Conservation (phyloP, 768 basidiomycete species). For the Zangia roseola region DNA sequence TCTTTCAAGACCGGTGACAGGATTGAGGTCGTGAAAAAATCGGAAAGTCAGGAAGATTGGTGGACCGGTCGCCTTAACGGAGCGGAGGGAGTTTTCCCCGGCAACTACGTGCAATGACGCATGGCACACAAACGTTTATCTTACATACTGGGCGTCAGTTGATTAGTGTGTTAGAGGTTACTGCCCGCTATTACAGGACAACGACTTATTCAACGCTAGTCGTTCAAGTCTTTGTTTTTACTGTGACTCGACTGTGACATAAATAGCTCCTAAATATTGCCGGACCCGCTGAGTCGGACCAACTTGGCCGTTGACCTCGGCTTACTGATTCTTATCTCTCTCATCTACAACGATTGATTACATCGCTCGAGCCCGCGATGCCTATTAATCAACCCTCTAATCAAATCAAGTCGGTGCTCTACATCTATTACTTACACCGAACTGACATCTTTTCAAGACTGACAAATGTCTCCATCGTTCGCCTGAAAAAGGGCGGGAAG, state of each 20-base stretch:
- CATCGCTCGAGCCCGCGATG: constrained; percentile 13
- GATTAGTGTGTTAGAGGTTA: not conserved
- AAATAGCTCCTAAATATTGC: constrained; percentile 19
- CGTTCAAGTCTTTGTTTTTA: not conserved
- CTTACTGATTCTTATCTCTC: not conserved
- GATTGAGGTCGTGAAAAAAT: constrained; percentile 86
- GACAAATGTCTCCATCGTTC: constrained; percentile 95
- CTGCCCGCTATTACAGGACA: not conserved
- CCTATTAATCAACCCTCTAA: constrained; percentile 84
- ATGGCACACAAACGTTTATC: not conserved
- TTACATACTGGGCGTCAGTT: not conserved
- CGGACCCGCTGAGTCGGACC: not conserved
- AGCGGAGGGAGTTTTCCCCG: constrained; percentile 86
- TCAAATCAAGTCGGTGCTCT: constrained; percentile 70
- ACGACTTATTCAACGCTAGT: not conserved
- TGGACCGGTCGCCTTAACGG: constrained; percentile 93
- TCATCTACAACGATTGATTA: not conserved
- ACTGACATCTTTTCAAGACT: constrained; percentile 51
- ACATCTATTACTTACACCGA: not conserved
- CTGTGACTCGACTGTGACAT: not conserved
- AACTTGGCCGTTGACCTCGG: too few relatives aligned
- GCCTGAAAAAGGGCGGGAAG: constrained; percentile 95
- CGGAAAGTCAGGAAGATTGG: constrained; percentile 88
- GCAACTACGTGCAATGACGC: constrained; percentile 42
- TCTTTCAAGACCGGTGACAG: constrained; percentile 86